Conservation (phyloP, 176 grass and related monocot species). For the Alopecurus myosuroides region DNA sequence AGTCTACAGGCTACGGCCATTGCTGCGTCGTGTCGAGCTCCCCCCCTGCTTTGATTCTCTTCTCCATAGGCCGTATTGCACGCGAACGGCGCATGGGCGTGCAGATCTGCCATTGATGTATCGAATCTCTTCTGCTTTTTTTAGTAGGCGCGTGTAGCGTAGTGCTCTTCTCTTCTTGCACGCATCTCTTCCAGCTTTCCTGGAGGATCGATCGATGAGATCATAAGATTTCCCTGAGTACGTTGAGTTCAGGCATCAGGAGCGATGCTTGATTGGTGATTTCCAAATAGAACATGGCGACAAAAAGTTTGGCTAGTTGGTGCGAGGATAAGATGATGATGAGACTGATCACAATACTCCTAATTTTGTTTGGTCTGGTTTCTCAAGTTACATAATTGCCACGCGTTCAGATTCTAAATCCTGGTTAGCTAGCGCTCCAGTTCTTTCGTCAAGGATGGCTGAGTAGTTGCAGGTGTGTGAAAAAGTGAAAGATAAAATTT, state of each 20-base stretch:
- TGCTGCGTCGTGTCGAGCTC: too few relatives aligned
- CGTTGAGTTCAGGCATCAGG: not conserved
- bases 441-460: not conserved
- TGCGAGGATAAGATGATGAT: not conserved
- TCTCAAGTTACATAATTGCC: not conserved
- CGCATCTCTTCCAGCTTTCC: constrained; percentile 3
- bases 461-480: not conserved
- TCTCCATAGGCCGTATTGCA: too few relatives aligned
- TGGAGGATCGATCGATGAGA: not conserved
- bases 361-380: too few relatives aligned
- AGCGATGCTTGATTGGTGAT: not conserved
- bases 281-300: not conserved
- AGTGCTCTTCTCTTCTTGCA: too few relatives aligned
- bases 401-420: not conserved
- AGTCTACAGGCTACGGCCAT: too few relatives aligned
- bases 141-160: not conserved
- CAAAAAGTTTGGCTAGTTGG: not conserved
- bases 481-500: too few relatives aligned
- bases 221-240: not conserved
- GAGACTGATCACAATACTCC: not conserved
- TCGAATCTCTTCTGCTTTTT: too few relatives aligned
- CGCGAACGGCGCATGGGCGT: not conserved
- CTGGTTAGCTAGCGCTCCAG: too few relatives aligned
- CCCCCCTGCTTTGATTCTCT: not conserved
- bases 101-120: not conserved